Evolutionary conservation across 164 flowering plant species (phyloP).

Genomic region (Nymphaea thermarum): DNA sequence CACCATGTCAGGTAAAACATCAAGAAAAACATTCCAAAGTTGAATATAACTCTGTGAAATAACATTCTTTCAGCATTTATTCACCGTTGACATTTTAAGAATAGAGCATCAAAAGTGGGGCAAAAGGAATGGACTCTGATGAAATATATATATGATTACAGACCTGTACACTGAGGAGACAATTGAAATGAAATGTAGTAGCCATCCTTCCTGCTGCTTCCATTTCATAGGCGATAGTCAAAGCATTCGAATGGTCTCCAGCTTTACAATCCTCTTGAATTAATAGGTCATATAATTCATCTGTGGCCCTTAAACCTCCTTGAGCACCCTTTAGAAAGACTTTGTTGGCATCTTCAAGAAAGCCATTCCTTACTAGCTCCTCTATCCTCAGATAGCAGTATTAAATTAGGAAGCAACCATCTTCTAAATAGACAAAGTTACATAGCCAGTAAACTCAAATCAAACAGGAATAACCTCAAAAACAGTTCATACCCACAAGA

Average conservation of each 20-base stretch:
- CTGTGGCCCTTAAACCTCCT: slow-evolving; percentile 85
- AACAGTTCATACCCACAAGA: slow-evolving; percentile 54
- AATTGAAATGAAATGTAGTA: slow-evolving; percentile 88
- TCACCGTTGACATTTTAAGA: too few species aligned
- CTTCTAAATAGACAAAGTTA: background rate
- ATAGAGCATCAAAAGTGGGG: background rate
- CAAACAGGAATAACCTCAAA: background rate
- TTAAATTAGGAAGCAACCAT: background rate
- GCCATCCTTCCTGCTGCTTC: slow-evolving; percentile 96
- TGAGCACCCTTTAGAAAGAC: slow-evolving; percentile 84
- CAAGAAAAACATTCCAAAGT: too few species aligned
- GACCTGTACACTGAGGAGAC: slow-evolving; percentile 93
- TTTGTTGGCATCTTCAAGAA: slow-evolving; percentile 71
- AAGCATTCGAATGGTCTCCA: slow-evolving; percentile 94
- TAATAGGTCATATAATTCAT: slow-evolving; percentile 74
- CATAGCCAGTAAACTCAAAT: background rate
- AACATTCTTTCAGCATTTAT: too few species aligned
- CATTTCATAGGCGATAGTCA: slow-evolving; percentile 93
- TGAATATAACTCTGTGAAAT: too few species aligned
- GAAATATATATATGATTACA: slow-evolving; percentile 1
- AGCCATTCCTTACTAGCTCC: slow-evolving; percentile 64
- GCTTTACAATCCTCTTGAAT: slow-evolving; percentile 85
- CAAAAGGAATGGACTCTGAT: background rate
- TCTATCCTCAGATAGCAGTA: slow-evolving; percentile 24
- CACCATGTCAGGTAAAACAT: too few species aligned